Percentiles rank a stretch among this genome's conserved stretches.
phyloP scores from a whole-genome alignment of 2,329 filamentous ascomycete species.

The Monosporascus sp. region DNA sequence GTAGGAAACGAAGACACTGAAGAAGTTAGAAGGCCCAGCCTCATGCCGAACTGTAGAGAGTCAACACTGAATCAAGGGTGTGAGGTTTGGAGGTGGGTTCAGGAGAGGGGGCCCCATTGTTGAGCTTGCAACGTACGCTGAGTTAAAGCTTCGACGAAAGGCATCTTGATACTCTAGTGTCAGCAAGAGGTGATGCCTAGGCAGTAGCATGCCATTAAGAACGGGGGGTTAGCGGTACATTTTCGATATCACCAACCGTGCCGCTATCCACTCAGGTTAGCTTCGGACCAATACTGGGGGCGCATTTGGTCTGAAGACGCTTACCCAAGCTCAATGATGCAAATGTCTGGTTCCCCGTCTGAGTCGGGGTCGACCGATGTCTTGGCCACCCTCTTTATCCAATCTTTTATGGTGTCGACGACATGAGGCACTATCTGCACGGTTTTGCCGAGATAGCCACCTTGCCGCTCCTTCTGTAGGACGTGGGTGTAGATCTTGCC shows the following conservation, averaged over 20 bases:
- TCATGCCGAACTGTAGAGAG: constrained; percentile 50
- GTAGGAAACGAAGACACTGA: constrained; percentile 84
- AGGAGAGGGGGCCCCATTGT: background rate
- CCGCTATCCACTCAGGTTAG: constrained; percentile 9
- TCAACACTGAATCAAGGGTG: background rate
- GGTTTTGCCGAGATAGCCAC: constrained; percentile 81
- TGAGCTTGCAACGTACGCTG: constrained; percentile 39
- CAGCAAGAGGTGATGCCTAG: constrained; percentile 42
- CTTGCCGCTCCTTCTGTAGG: constrained; percentile 60
- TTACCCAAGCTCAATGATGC: constrained; percentile 61
- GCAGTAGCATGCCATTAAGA: background rate
- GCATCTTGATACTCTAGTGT: constrained; percentile 70
- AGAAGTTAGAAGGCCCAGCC: constrained; percentile 72
- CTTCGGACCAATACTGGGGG: background rate
- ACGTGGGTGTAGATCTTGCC: constrained; percentile 94
- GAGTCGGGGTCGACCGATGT: constrained; percentile 78
- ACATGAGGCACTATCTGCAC: constrained; percentile 91
- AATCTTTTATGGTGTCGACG: constrained; percentile 86
- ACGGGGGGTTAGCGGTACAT: constrained; percentile 15
- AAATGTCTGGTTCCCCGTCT: constrained; percentile 79
- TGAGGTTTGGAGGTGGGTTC: background rate
- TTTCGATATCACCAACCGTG: constrained; percentile 21
- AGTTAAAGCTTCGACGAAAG: constrained; percentile 81
- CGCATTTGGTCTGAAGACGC: constrained; percentile 20
- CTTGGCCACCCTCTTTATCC: constrained; percentile 80